phyloP scores from a whole-genome alignment of 2,329 filamentous ascomycete species.

The Pseudogymnoascus sp. region DNA sequence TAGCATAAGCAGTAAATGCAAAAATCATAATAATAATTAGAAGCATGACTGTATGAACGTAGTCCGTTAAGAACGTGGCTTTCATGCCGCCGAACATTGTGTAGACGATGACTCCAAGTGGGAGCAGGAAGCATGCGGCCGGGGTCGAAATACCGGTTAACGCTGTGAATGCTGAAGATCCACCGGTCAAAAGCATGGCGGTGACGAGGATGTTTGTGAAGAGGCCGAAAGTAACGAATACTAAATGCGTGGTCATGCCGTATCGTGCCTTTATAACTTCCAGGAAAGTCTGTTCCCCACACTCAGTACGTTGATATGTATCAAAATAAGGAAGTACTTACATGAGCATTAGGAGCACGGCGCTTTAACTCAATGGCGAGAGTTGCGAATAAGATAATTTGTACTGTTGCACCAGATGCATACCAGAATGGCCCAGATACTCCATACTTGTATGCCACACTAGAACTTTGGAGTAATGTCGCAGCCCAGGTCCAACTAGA shows the following conservation, averaged over 20 bases:
- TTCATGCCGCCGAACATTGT: constrained; percentile 75
- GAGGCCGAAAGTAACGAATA: constrained; percentile 75
- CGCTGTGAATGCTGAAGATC: constrained; percentile 63
- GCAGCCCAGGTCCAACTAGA: constrained; percentile 92
- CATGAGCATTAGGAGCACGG: constrained; percentile 76
- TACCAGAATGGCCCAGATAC: constrained; percentile 62
- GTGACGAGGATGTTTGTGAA: constrained; percentile 84
- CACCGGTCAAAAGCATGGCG: constrained; percentile 81
- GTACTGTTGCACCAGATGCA: constrained; percentile 66
- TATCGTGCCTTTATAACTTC: constrained; percentile 79
- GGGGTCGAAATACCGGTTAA: constrained; percentile 69
- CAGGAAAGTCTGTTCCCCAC: constrained; percentile 49
- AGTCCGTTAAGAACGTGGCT: constrained; percentile 75
- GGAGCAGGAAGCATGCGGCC: constrained; percentile 77
- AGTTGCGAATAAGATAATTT: constrained; percentile 84
- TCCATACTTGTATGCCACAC: constrained; percentile 75
- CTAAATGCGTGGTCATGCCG: constrained; percentile 62
- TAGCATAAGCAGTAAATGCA: constrained; percentile 72
- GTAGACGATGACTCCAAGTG: constrained; percentile 73
- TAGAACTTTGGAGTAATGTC: constrained; percentile 68
- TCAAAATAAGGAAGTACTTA: constrained; percentile 16
- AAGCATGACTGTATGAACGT: constrained; percentile 77
- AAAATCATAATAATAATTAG: constrained; percentile 82
- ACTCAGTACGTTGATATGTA: neutral
- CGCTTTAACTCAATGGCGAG: constrained; percentile 85